These are phyloP conservation scores for Cutaneotrichosporon spelunceum DNA, from an alignment of 1,284 basidiomycete genomes.

Conservation along the genomic window DNA sequence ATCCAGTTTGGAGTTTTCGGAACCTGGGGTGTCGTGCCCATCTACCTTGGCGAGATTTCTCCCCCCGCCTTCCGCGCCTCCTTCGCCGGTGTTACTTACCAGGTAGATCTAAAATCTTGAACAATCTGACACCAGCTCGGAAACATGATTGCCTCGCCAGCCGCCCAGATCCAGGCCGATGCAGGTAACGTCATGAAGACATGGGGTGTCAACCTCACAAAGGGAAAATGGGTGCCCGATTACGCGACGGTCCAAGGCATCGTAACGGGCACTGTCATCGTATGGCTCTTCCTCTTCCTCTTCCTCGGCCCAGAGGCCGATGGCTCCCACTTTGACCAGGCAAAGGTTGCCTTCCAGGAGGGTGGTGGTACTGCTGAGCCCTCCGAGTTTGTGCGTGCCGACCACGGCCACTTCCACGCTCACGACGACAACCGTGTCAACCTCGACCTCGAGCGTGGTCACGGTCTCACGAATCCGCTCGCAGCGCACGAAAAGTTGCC, in stretches of 20 bases:
- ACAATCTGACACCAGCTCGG: slow-evolving; percentile 29
- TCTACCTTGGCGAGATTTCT: slow-evolving; percentile 75
- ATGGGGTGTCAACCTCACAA: slow-evolving; percentile 35
- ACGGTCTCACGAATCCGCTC: neutral
- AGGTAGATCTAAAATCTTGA: slow-evolving; percentile 41
- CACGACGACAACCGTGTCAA: slow-evolving; percentile 5
- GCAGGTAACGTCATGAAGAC: slow-evolving; percentile 50
- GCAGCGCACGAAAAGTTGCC: slow-evolving; percentile 2
- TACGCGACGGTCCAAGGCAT: slow-evolving; percentile 85
- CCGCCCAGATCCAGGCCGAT: slow-evolving; percentile 87
- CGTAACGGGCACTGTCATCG: slow-evolving; percentile 63
- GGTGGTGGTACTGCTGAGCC: slow-evolving; percentile 61
- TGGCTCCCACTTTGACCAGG: slow-evolving; percentile 76
- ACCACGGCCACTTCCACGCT: slow-evolving; percentile 2
- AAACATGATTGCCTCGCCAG: slow-evolving; percentile 78
- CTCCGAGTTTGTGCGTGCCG: slow-evolving; percentile 25
- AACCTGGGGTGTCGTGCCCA: slow-evolving; percentile 53
- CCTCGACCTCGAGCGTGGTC: slow-evolving; percentile 10
- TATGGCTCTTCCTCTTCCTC: slow-evolving; percentile 51
- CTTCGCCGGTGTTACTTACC: slow-evolving; percentile 89
- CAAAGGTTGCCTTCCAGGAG: slow-evolving; percentile 72
- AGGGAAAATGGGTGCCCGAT: slow-evolving; percentile 55
- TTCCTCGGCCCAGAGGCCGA: slow-evolving; percentile 58
- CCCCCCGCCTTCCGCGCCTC: slow-evolving; percentile 81
- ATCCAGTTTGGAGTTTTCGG: slow-evolving; percentile 82